Evolutionary conservation across 2,329 filamentous ascomycete genomes (phyloP), one percentile per base, ranked within the genome.

Genomic region (Claviceps sorghi): DNA sequence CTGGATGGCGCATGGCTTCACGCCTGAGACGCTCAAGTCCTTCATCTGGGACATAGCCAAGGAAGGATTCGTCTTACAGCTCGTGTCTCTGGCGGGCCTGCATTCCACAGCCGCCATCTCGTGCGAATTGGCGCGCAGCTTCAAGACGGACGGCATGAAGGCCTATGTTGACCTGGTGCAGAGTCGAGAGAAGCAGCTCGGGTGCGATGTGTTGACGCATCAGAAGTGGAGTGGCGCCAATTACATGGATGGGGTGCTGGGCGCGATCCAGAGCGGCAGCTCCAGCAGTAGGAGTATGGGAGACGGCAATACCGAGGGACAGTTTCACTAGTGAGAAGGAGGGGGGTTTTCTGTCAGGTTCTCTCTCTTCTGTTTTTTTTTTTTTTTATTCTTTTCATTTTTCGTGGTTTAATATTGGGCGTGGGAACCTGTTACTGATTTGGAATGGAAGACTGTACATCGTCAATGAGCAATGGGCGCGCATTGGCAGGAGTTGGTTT

Each of bases 21-120:
- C 79, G 3, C 82, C 89, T 57, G 82, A 81, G 55, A 84, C 84
- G 6, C 77, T 98, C 52, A 88, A 86, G 71, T 88, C 80, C 6
- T 98, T 98, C 67, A 86, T 98, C 61, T 97, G 91, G 91, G 91
- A 97, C 66, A 81, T 98, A 58, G 93, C 90, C 9, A 82, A 83
- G 65, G 86, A 96, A 61, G 91, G 91, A 55, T 91, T 83, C 64
- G 80, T 81, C 10, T 68, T 84, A 60, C 82, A 85, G 70, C 73
- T 85, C 30, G 78, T 85, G 54, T 83, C 79, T 17, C 72, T 85
- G 15, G 82, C 82, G 0, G 82, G 82, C 17, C 63, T 85, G 51
- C 82, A 85, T 66, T 82, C 78, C 58, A 83, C 77, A 42, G 82
- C 82, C 4, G 76, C 78, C 17, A 77, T 79, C 48, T 78, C 78